These are phyloP conservation scores for Bryoglossum gracile DNA, from an alignment of 495 filamentous ascomycete species.

Conservation along the genomic window DNA sequence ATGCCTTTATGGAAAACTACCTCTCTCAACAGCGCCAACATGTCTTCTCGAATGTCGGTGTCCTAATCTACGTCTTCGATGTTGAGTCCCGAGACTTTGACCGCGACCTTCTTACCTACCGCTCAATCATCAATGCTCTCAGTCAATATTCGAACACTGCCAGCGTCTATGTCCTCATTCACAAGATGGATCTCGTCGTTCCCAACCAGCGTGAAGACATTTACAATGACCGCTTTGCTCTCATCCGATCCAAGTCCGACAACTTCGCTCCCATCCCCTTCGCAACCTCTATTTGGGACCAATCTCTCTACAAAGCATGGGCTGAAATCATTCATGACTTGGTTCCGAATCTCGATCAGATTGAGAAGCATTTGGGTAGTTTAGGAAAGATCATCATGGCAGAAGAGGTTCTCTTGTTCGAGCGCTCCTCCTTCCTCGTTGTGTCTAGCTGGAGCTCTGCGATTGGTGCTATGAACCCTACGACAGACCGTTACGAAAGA, in stretches of 20 bases:
- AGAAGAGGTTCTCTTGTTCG: slow-evolving; percentile 90
- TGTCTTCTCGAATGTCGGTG: slow-evolving; percentile 93
- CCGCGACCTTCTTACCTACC: slow-evolving; percentile 83
- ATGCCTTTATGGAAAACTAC: slow-evolving; percentile 97
- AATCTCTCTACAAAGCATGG: slow-evolving; percentile 97
- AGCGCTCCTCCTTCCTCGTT: slow-evolving; percentile 90
- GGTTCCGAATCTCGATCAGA: slow-evolving; percentile 85
- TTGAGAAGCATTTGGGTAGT: slow-evolving; percentile 72
- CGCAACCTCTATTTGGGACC: slow-evolving; percentile 96
- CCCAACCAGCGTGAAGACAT: slow-evolving; percentile 66
- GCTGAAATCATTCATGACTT: slow-evolving; percentile 93
- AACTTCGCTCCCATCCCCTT: slow-evolving; percentile 69
- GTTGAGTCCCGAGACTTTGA: slow-evolving; percentile 92
- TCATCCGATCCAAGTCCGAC: slow-evolving; percentile 69
- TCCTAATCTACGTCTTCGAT: slow-evolving; percentile 98
- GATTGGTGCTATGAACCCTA: slow-evolving; percentile 71
- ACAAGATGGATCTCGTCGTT: slow-evolving; percentile 98
- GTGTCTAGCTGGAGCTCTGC: slow-evolving; percentile 76
- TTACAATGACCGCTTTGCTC: slow-evolving; percentile 66
- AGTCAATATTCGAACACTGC: slow-evolving; percentile 59
- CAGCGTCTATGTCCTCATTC: slow-evolving; percentile 78
- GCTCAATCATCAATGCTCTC: slow-evolving; percentile 75
- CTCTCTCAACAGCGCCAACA: slow-evolving; percentile 87
- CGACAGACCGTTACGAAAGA: slow-evolving; percentile 86
- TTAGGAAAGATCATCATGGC: slow-evolving; percentile 80